Evolutionary conservation across 805 yeast species (phyloP).

Genomic region (Ogataea glucozyma): DNA sequence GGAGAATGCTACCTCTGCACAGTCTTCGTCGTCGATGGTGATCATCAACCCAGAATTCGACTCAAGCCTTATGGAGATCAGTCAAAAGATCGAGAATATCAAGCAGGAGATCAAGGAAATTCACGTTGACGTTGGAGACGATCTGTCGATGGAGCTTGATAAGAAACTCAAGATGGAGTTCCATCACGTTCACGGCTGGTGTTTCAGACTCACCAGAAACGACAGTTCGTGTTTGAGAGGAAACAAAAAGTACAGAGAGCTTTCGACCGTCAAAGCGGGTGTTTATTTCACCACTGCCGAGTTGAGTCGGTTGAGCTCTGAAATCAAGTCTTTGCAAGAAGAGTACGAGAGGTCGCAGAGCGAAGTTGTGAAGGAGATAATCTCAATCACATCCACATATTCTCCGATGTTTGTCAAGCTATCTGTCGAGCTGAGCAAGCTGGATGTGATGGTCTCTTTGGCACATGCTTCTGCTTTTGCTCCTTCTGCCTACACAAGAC

Average conservation of each 20-base stretch:
- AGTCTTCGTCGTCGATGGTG: constrained; percentile 41
- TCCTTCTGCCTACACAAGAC: constrained; percentile 77
- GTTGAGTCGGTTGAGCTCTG: constrained; percentile 59
- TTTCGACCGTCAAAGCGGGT: constrained; percentile 94
- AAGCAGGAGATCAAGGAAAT: constrained; percentile 55
- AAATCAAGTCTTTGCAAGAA: constrained; percentile 56
- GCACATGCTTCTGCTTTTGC: constrained; percentile 85
- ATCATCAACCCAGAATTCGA: constrained; percentile 90
- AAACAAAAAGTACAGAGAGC: constrained; percentile 63
- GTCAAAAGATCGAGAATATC: constrained; percentile 54
- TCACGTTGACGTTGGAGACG: constrained; percentile 69
- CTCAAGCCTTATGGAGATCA: constrained; percentile 64
- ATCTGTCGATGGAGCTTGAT: constrained; percentile 77
- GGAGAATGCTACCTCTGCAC: constrained; percentile 64
- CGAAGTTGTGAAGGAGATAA: constrained; percentile 78
- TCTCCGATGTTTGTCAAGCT: constrained; percentile 73
- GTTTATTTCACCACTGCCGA: constrained; percentile 81
- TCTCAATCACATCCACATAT: constrained; percentile 78
- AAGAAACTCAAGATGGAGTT: constrained; percentile 88
- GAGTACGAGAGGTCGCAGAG: constrained; percentile 77
- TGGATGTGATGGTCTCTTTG: constrained; percentile 84
- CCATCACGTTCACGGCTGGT: constrained; percentile 90
- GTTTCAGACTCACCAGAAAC: constrained; percentile 86
- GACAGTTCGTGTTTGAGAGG: constrained; percentile 81
- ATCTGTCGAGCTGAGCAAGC: constrained; percentile 60